Base-by-base conservation (phyloP, 2,329 filamentous ascomycete species). In the Juglanconis oblonga region DNA sequence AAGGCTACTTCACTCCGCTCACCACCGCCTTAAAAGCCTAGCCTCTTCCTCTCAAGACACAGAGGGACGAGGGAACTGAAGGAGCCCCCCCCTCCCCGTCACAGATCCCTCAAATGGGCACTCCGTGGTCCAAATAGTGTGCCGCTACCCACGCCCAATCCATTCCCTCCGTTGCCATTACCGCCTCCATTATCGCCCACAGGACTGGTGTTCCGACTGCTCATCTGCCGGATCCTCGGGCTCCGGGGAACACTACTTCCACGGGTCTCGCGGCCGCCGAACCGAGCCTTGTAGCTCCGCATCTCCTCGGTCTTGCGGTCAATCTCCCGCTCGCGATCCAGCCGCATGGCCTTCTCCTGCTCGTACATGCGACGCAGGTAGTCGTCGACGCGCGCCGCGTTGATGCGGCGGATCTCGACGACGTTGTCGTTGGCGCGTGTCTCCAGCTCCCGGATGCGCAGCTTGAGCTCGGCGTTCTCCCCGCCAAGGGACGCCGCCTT, bases 161-260 rank as follows among this genome's bases (percentile, higher is more conserved):
- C 29, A 55, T 55, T 36, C 13, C 33, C 6, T 52, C 57, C 11
- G 29, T 44, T 40, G 4, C 56, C 52, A 9, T 29, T 36, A 13
- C 55, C 55, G 14, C 24, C 47, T 8, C 45, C 38, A 11, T 40
- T 52, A 11, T 63, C 61, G 2, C 50, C 61, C 29, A 63, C 54
- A 1, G 61, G 61, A 32, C 61, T 63, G 4, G 71, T 66, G 33
- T 68, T 68, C 49, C 62, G 66, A 9, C 61, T 63, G 38, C 54
- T 55, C 29, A 63, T n/a, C 36, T 63, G 61, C 14, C 61, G 55
- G 35, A 80, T 73, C 6, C 81, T 77, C n/a, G 84, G 84, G 67
- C 83, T 86, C 29, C 81, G 80, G 53, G 83, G 83, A 29, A 84
- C 82, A 64, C 83, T 86, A 55, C 73, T 76, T 66, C 81, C 79